Base-by-base conservation (phyloP, 306 rosid species). In the Sicyos baderoa region DNA sequence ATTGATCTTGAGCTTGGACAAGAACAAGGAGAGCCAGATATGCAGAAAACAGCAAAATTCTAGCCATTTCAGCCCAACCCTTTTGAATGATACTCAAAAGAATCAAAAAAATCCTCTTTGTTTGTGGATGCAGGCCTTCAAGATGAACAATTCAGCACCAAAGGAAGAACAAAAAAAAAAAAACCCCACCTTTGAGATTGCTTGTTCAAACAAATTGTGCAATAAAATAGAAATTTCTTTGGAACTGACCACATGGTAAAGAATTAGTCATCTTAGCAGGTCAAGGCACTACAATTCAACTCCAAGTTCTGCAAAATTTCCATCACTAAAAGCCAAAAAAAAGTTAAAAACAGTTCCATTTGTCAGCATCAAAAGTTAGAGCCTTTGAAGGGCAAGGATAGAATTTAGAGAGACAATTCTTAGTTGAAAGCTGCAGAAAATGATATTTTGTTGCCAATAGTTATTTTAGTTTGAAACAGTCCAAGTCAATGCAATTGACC, bases 241-340 rank as follows among this genome's bases (percentile, higher is more conserved):
- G 69, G 32, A 63, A 50, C 16, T 63, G 69, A 40, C 69, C 50
- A 64, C 70, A 64, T 44, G 19, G 51, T 13, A 2, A 65, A 65
- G 54, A 45, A 45, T 13, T 12, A 54, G 71, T 65, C 37, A 8
- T 40, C 48, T 32, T 40, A 19, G 3, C 52, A 17, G 51, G 52
- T 17, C n/a, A 63, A 63, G 45, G n/a, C 13, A 40, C 51, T 63
- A 5, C 12, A n/a, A 63, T 45, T 45, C 54, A 45, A 7, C 18
- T 11, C 54, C 4, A 65, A 21, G 6, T 17, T 44, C 37, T 44
- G 37, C 35, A 45, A 42, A 48, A 12, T 65, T 42, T 45, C 54
- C 37, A 21, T 45, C n/a, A 17, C 27, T 16, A 61, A n/a, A 10
- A 54, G 8, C 50, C 49, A 44, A 44, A 7, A 37, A 37, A 37